Base-by-base conservation (phyloP, 176 grass and related monocot genomes). In the Elymus sibiricus region DNA sequence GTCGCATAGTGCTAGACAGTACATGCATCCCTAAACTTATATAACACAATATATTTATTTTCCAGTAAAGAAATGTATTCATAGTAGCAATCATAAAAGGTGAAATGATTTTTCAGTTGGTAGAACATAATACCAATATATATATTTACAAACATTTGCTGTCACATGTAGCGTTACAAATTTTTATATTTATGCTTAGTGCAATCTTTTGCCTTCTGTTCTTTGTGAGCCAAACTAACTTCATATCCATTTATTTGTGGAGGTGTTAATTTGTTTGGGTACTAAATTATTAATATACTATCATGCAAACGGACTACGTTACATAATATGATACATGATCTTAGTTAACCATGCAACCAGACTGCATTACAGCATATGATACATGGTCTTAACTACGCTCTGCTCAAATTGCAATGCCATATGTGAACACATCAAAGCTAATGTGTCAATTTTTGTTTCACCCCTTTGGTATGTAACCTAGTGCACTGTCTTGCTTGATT, bases 401-500 rank as follows among this genome's bases (percentile, higher is more conserved):
- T 3, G 2, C 35, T 62, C 55, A 32, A 42, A 74, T 29, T 0
- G 9, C 11, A 62, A 29, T 60, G 3, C 39, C 84, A 7, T 56
- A 56, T 9, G 26, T 64, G 16, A 63, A 78, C 40, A 32, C 16
- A 78, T 55, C n/a, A 46, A 74, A 86, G 19, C 2, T 24, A 43
- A 60, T 53, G 75, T 34, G 55, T 13, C 1, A 40, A n/a, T 9
- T 55, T 79, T 21, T 31, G 13, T 26, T 79, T 38, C 65, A 14
- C 25, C 34, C 25, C 17, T 71, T 44, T 31, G 55, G 34, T 62
- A 62, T 61, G 59, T 79, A 40, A 6, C 34, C 59, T 76, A 31
- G 63, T 74, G 47, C 34, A 11, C 75, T 92, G 43, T 71, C 51
- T 80, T 78, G 77, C 16, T 84, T 91, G 37, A 35, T 82, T 82